phyloP scores from a whole-genome alignment of 495 filamentous ascomycete species.

The Cryomyces minteri region DNA sequence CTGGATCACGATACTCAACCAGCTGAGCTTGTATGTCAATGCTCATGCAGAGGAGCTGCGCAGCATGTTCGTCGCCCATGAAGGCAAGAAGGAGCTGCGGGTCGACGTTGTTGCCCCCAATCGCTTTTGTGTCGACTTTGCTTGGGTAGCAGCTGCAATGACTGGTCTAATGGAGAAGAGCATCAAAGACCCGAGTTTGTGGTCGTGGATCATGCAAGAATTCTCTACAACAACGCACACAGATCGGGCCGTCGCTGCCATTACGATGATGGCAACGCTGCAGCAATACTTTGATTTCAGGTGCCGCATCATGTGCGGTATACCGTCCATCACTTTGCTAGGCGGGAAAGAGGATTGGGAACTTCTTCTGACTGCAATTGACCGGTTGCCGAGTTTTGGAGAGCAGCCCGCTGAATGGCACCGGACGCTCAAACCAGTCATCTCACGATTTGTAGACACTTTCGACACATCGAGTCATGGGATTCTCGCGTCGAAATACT shows the following conservation, averaged over 20 bases:
- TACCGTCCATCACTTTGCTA: constrained; percentile 31
- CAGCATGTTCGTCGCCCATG: constrained; percentile 18
- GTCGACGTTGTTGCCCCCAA: background rate
- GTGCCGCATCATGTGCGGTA: constrained; percentile 17
- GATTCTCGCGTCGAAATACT: constrained; percentile 5
- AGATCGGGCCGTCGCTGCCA: constrained; percentile 17
- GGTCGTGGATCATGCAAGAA: constrained; percentile 23
- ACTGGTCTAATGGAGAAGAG: constrained; percentile 18
- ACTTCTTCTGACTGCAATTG: constrained; percentile 15
- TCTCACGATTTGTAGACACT: constrained; percentile 6
- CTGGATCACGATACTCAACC: constrained; percentile 3
- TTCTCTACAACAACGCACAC: constrained; percentile 24
- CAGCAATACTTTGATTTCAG: constrained; percentile 24
- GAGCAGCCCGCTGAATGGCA: constrained; percentile 14
- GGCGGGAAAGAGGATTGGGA: constrained; percentile 26
- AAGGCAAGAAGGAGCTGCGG: constrained; percentile 15
- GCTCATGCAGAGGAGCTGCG: constrained; percentile 21
- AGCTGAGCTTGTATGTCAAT: constrained; percentile 13
- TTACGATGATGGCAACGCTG: constrained; percentile 25
- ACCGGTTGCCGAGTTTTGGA: constrained; percentile 22
- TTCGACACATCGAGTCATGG: constrained; percentile 4
- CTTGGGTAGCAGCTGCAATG: constrained; percentile 7
- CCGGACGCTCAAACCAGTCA: constrained; percentile 1
- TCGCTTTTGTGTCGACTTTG: constrained; percentile 2
- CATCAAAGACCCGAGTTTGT: constrained; percentile 18